phyloP scores from a whole-genome alignment of 768 basidiomycete species.

The Lepiota brunneoincarnata region DNA sequence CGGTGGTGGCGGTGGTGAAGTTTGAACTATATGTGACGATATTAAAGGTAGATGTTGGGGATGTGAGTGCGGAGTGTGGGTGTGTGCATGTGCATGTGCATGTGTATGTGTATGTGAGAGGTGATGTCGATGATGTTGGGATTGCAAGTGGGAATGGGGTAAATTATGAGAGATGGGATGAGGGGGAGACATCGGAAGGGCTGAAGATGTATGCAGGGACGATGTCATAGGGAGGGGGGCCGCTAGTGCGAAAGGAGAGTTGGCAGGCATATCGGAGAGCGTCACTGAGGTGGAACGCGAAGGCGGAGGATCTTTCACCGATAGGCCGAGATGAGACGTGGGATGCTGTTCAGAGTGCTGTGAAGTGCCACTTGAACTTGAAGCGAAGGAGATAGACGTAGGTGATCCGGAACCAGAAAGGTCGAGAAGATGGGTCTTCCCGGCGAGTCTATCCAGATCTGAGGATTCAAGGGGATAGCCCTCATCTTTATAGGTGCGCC shows the following conservation, averaged over 20 bases:
- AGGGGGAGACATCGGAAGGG: neutral
- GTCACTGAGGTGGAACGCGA: slow-evolving; percentile 11
- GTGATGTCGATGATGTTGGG: too few species aligned
- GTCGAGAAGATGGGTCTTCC: slow-evolving; percentile 38
- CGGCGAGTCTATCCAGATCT: slow-evolving; percentile 56
- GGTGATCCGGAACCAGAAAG: slow-evolving; percentile 11
- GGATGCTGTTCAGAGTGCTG: neutral
- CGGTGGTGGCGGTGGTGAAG: neutral
- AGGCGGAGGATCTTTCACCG: slow-evolving; percentile 4
- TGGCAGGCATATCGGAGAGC: slow-evolving; percentile 10
- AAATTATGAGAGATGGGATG: neutral
- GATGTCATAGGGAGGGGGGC: neutral
- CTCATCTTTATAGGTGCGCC: slow-evolving; percentile 16
- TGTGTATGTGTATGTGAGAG: neutral
- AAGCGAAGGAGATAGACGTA: neutral
- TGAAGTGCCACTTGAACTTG: neutral
- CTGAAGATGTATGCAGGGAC: neutral
- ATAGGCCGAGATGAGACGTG: neutral
- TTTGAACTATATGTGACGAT: neutral
- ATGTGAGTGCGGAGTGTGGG: neutral
- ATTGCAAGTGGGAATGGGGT: neutral
- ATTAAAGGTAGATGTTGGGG: neutral
- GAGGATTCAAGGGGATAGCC: slow-evolving; percentile 29
- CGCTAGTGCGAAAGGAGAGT: neutral
- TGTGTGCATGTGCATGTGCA: neutral